A percentile compares a stretch with the other conserved stretches of the same genome.
These are phyloP conservation scores for Aspergillus tanneri DNA, from an alignment of 2,329 filamentous ascomycete species.

Conservation along the genomic window DNA sequence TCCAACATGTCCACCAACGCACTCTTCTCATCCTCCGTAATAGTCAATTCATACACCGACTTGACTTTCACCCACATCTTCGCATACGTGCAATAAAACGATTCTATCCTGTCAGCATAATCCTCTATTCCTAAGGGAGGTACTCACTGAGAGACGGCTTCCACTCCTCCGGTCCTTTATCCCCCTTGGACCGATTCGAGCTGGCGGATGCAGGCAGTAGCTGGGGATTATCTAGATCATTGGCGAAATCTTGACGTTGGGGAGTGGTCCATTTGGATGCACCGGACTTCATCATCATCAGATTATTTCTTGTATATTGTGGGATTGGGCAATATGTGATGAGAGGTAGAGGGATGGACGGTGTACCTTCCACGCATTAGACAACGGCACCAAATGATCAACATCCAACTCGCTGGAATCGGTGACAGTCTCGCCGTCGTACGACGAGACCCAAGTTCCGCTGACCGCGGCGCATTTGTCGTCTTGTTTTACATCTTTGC, in stretches of 20 bases:
- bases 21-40: constrained; percentile 70
- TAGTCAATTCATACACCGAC: constrained; percentile 65
- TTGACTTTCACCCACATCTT: constrained; percentile 77
- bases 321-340: background rate
- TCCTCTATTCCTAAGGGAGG: background rate
- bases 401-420: constrained; percentile 71
- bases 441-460: constrained; percentile 70
- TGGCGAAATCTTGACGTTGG: constrained; percentile 68
- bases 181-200: constrained; percentile 73
- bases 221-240: constrained; percentile 73
- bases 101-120: constrained; percentile 34
- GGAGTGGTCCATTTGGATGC: constrained; percentile 69
- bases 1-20: constrained; percentile 65
- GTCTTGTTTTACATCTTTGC: constrained; percentile 59
- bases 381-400: constrained; percentile 78
- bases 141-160: constrained; percentile 63
- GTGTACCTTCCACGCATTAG: constrained; percentile 72
- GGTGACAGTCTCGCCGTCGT: constrained; percentile 71
- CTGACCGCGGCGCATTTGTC: constrained; percentile 62
- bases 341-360: too few species aligned
- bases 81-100: constrained; percentile 77
- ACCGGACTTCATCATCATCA: constrained; percentile 48
- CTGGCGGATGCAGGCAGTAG: constrained; percentile 75
- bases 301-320: too few species aligned
- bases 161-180: constrained; percentile 71